Conservation (phyloP, 176 grass and related monocot species). For the Poa pratensis region DNA sequence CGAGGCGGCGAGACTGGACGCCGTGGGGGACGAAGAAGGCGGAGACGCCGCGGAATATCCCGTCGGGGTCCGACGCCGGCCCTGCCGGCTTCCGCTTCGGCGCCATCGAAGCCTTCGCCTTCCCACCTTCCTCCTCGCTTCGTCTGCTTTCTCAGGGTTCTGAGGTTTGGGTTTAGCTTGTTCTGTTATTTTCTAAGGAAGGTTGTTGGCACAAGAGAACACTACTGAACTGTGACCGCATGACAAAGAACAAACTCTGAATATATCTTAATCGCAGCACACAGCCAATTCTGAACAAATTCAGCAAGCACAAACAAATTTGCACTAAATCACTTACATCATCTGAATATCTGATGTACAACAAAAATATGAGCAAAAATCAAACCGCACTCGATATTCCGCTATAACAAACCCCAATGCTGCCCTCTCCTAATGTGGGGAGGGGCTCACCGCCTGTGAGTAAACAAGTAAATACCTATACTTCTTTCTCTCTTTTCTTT, state of each 20-base stretch:
- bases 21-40: slow-evolving; percentile 60
- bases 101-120: slow-evolving; percentile 46
- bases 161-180: background rate
- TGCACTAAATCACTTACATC: slow-evolving; percentile 43
- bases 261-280: background rate
- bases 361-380: slow-evolving; percentile 14
- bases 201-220: background rate
- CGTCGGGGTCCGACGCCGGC: slow-evolving; percentile 51
- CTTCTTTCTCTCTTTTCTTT: background rate
- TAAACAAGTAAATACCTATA: slow-evolving; percentile 51
- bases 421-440: slow-evolving; percentile 42
- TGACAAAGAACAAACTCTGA: background rate
- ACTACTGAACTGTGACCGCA: background rate
- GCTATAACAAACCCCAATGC: slow-evolving; percentile 9
- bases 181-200: background rate
- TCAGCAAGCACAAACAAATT: slow-evolving; percentile 7
- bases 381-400: background rate
- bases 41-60: slow-evolving; percentile 81
- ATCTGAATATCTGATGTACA: slow-evolving; percentile 38
- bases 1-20: slow-evolving; percentile 74
- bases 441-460: slow-evolving; percentile 45
- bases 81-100: slow-evolving; percentile 43
- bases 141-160: background rate
- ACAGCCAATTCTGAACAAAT: background rate
- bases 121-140: background rate